Base-by-base conservation (phyloP, 2,329 filamentous ascomycete genomes). In the Xylaria sp. region DNA sequence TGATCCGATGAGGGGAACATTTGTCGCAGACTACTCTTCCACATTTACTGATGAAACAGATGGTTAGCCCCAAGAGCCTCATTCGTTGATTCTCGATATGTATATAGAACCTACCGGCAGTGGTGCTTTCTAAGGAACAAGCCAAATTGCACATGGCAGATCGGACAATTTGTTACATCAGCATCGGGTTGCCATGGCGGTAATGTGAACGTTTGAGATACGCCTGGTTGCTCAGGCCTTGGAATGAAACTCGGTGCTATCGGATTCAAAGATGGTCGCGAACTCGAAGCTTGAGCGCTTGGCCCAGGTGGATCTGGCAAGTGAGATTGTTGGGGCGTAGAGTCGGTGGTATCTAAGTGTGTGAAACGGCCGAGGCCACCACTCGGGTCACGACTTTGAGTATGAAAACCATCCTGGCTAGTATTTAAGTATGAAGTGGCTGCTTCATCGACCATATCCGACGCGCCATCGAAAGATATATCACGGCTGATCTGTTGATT, bases 1-100 rank as follows among this genome's bases (percentile, higher is more conserved):
- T 96, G 73, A 98, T 98, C 63, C 93, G 87, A 76, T 98, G 94
- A 3, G 94, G 94, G 2, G 94, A 97, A 78, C 94, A 98, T 19
- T 87, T 83, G 60, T 89, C 88, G 76, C 94, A 98, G 23, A 98
- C 94, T 8, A 98, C 93, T 63, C 93, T 84, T 46, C 94, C 94
- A 74, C 94, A 98, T 85, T 97, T 97, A 68, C 89, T 90, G 48
- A 46, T 35, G 8, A 13, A 31, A 52, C 41, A 3, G 25, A 11
- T 35, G 46, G 40, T 64, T 37, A 59, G 54, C 29, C 4, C 49
- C 23, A 13, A 55, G 25, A 19, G 17, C 41, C 37, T 15, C 10
- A 29, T 25, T 37, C 25, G 44, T 17, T 6, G 29, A 35, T 25
- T 23, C 41, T 44, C 25, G 3, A 23, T 15, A 25, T 17, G 23